Percentiles rank a stretch among this genome's conserved stretches.
Evolutionary conservation across 257 asterid genomes (phyloP).

Genomic region (Plectranthus barbatus): DNA sequence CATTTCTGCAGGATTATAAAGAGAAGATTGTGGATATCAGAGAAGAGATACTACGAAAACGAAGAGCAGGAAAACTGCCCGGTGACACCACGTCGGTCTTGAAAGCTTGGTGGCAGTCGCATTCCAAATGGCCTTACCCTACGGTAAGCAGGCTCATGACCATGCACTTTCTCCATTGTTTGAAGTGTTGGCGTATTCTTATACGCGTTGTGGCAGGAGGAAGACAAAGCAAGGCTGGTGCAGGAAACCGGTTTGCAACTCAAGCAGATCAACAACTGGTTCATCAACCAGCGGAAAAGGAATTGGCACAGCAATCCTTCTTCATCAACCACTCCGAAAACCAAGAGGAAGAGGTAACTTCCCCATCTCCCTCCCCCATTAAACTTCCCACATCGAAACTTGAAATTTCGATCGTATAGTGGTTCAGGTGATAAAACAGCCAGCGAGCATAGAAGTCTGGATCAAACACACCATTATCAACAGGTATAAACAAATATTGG

Average conservation of each 20-base stretch:
- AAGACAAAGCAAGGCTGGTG: slow-evolving; percentile 79
- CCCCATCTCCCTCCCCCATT: neutral
- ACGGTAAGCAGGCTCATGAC: slow-evolving; percentile 36
- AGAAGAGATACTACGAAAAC: slow-evolving; percentile 64
- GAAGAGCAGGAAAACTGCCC: slow-evolving; percentile 73
- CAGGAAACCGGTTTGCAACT: slow-evolving; percentile 90
- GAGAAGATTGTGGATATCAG: slow-evolving; percentile 68
- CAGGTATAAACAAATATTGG: too few relatives aligned
- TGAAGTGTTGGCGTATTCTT: too few relatives aligned
- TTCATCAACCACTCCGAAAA: slow-evolving; percentile 67
- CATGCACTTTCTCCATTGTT: too few relatives aligned
- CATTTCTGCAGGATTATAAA: slow-evolving; percentile 42
- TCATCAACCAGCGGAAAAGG: slow-evolving; percentile 92
- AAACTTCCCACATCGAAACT: neutral
- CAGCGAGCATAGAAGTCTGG: slow-evolving; percentile 22
- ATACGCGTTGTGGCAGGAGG: slow-evolving; percentile 84
- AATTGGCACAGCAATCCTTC: slow-evolving; percentile 94
- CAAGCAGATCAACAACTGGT: slow-evolving; percentile 89
- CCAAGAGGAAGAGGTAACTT: slow-evolving; percentile 79
- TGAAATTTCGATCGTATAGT: slow-evolving; percentile 25
- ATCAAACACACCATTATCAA: too few relatives aligned
- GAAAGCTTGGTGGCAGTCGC: slow-evolving; percentile 76
- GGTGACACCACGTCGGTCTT: slow-evolving; percentile 74
- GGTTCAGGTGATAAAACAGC: slow-evolving; percentile 45
- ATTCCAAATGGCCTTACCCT: slow-evolving; percentile 82